Conservation (phyloP, 31 red algal species). For the Endocladia muricata region DNA sequence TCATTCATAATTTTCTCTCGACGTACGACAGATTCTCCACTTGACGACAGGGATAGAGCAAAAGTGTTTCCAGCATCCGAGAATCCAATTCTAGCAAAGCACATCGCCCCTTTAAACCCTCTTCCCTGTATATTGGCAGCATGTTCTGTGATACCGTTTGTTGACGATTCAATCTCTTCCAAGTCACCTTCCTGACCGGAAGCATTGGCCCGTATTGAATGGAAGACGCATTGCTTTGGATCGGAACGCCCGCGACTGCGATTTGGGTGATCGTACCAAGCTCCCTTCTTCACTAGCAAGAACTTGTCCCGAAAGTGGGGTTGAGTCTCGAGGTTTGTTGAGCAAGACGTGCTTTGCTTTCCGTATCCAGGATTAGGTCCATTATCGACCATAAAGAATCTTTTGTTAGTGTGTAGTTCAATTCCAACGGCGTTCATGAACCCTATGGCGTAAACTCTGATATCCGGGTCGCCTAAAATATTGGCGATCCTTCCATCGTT, state of each 20-base stretch:
- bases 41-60: conserved; percentile 17
- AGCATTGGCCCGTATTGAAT: conserved; percentile 3
- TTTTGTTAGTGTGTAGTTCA: conserved; percentile 34
- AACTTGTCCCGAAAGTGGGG: conserved; percentile 35
- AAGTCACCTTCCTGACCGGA: not conserved
- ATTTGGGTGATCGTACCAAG: conserved; percentile 65
- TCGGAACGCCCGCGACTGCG: conserved; percentile 62
- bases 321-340: conserved; percentile 16
- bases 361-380: conserved; percentile 73
- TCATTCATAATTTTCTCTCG: conserved; percentile 30
- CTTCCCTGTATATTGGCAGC: conserved; percentile 37
- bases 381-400: conserved; percentile 62
- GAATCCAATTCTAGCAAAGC: conserved; percentile 48
- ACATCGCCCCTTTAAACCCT: conserved; percentile 40
- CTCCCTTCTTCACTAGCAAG: conserved; percentile 14
- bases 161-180: conserved; percentile 54
- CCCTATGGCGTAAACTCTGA: conserved; percentile 46
- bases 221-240: conserved; percentile 49
- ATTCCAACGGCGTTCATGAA: conserved; percentile 51
- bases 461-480: conserved; percentile 29
- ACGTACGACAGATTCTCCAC: not conserved
- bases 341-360: conserved; percentile 36
- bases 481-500: not conserved
- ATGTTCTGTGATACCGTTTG: conserved; percentile 54
- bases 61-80: conserved; percentile 36